Conservation (phyloP, 805 yeast genomes). For the Jamesozyma piceae region DNA sequence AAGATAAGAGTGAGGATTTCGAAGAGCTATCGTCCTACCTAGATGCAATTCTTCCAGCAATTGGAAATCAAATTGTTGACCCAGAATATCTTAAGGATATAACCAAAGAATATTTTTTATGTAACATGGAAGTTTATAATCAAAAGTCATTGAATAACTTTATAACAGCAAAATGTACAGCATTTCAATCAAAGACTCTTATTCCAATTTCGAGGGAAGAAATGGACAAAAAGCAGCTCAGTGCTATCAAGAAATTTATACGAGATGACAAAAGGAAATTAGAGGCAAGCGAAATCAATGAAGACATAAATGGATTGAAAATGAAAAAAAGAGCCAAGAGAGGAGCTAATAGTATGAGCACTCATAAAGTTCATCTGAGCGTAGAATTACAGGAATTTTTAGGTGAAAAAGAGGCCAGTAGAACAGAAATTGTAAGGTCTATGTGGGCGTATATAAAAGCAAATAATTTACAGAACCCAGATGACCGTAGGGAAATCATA, state of each 20-base stretch:
- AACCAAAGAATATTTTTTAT: not conserved
- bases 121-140: not conserved
- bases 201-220: not conserved
- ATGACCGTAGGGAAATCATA: constrained; percentile 51
- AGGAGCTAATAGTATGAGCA: constrained; percentile 3
- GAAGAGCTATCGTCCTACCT: not conserved
- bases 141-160: not conserved
- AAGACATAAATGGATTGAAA: constrained; percentile 1
- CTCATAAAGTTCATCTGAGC: constrained; percentile 38
- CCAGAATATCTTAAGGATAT: not conserved
- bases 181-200: not conserved
- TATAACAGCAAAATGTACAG: not conserved
- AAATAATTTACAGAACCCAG: constrained; percentile 55
- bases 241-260: not conserved
- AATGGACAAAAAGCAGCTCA: not conserved
- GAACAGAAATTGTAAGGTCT: constrained; percentile 59
- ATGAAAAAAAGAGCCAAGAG: not conserved
- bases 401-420: constrained; percentile 37
- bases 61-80: not conserved
- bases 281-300: not conserved
- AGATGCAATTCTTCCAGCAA: constrained; percentile 1
- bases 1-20: not conserved
- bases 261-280: not conserved
- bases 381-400: constrained; percentile 42
- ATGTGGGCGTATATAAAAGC: constrained; percentile 65